These are phyloP conservation scores for Thamnidium elegans DNA, from an alignment of 192 early-diverging fungal species.

Conservation along the genomic window DNA sequence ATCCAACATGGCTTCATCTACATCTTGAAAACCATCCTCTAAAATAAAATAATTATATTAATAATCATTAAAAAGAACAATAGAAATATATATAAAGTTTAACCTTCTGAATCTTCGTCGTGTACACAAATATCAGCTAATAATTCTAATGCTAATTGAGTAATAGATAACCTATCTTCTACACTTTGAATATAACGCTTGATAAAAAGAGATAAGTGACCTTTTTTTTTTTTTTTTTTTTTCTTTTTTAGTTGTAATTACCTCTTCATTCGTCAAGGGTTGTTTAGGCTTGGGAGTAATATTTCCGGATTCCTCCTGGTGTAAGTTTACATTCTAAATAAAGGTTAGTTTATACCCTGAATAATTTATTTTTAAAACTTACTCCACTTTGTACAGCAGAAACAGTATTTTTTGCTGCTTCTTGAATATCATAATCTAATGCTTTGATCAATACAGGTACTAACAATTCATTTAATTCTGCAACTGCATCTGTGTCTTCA, in stretches of 20 bases:
- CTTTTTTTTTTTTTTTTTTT: not conserved
- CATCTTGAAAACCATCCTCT: slow-evolving; percentile 47
- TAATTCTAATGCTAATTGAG: slow-evolving; percentile 79
- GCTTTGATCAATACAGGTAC: slow-evolving; percentile 45
- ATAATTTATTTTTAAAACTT: slow-evolving; percentile 16
- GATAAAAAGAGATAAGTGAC: not conserved
- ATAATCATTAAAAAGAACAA: slow-evolving; percentile 2
- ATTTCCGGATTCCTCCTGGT: slow-evolving; percentile 26
- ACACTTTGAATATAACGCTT: slow-evolving; percentile 39
- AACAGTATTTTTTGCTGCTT: slow-evolving; percentile 42
- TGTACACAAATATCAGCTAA: slow-evolving; percentile 81
- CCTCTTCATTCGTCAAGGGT: slow-evolving; percentile 32
- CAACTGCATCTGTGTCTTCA: slow-evolving; percentile 31
- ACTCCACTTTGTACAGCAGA: slow-evolving; percentile 39
- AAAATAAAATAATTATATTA: not conserved
- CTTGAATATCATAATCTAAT: slow-evolving; percentile 50
- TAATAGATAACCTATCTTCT: slow-evolving; percentile 55
- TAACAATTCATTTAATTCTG: slow-evolving; percentile 41
- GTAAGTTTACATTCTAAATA: not conserved
- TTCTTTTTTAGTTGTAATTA: not conserved
- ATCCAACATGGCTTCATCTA: slow-evolving; percentile 40
- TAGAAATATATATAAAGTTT: not conserved
- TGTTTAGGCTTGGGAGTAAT: slow-evolving; percentile 39
- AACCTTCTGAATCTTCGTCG: slow-evolving; percentile 44
- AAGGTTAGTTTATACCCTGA: slow-evolving; percentile 31